Conservation (phyloP, 2,329 filamentous ascomycete genomes). For the Colletotrichum caudatum region DNA sequence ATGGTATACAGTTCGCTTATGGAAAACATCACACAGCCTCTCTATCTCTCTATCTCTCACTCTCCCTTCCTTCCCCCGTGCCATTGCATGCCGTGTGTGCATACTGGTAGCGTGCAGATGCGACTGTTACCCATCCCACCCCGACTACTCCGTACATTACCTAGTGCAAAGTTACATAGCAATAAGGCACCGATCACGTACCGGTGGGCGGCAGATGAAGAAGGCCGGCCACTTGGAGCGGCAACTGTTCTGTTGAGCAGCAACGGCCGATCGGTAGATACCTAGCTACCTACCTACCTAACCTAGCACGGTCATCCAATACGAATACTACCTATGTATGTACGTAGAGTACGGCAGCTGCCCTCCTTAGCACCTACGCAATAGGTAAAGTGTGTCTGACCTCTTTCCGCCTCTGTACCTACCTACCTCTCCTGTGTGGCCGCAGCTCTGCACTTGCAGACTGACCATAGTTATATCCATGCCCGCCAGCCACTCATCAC, state of each 20-base stretch:
- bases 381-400: not conserved
- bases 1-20: not conserved
- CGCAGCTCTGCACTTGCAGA: not conserved
- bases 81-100: constrained; percentile 14
- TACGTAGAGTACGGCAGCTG: no score
- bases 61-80: not conserved
- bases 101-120: constrained; percentile 31
- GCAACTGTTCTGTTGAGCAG: constrained; percentile 3
- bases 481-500: no score
- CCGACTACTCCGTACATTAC: not conserved
- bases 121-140: constrained; percentile 14
- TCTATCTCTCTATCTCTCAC: no score
- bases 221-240: not conserved
- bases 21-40: not conserved
- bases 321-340: no score
- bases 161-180: not conserved
- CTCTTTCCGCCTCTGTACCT: not conserved
- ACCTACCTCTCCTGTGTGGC: not conserved
- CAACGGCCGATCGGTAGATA: not conserved
- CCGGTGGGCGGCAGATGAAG: no score
- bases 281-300: not conserved
- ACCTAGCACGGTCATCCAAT: not conserved
- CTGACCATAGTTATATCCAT: no score
- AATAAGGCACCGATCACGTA: not conserved
- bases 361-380: no score